A percentile compares a stretch with the other conserved stretches of the same genome.
Evolutionary conservation across 306 rosid species (phyloP).

Genomic region (Acacia melanoxylon): DNA sequence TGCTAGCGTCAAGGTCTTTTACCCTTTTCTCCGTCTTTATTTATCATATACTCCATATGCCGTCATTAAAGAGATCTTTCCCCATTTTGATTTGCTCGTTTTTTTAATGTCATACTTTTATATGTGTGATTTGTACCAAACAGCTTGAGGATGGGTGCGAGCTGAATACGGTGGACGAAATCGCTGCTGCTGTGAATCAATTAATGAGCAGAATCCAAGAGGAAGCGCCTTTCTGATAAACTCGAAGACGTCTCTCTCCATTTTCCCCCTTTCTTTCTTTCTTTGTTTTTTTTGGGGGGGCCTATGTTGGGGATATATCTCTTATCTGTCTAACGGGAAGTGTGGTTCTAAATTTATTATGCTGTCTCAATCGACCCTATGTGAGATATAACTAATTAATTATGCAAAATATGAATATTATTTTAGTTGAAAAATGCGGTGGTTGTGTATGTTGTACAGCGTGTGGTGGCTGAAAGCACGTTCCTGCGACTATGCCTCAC

Average conservation of each 20-base stretch:
- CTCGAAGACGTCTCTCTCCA: background rate
- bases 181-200: slow-evolving; percentile 72
- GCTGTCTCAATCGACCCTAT: slow-evolving; percentile 7
- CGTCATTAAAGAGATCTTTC: background rate
- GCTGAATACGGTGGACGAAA: slow-evolving; percentile 69
- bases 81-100: background rate
- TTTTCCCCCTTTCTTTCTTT: too few relatives aligned
- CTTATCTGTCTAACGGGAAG: background rate
- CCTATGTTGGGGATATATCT: background rate
- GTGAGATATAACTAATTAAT: background rate
- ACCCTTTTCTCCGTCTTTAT: background rate
- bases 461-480: slow-evolving; percentile 4
- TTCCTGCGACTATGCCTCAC: background rate
- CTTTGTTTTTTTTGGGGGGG: background rate
- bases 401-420: slow-evolving; percentile 7
- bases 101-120: background rate
- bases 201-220: slow-evolving; percentile 53
- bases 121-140: background rate
- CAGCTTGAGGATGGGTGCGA: slow-evolving; percentile 76
- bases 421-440: background rate
- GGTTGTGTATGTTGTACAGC: background rate
- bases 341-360: background rate
- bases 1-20: slow-evolving; percentile 68
- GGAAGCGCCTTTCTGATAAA: slow-evolving; percentile 45
- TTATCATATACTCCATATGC: background rate